Conservation (phyloP, 202 grass and related monocot genomes). For the Zizania palustris region DNA sequence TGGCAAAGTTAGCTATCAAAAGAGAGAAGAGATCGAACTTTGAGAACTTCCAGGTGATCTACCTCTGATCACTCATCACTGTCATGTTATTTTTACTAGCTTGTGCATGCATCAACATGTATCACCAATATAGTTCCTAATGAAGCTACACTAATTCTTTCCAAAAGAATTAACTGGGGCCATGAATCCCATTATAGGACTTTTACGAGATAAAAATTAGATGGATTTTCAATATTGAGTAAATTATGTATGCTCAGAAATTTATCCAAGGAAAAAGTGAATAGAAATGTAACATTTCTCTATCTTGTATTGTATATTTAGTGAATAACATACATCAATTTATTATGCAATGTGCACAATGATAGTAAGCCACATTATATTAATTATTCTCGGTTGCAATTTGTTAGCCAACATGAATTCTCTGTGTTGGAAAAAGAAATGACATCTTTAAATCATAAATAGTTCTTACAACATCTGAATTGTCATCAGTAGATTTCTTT, state of each 20-base stretch:
- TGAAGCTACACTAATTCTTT: constrained; percentile 11
- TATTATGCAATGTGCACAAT: neutral
- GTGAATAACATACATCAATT: neutral
- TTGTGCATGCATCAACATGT: neutral
- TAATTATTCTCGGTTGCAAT: neutral
- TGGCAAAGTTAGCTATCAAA: constrained; percentile 55
- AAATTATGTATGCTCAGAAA: neutral
- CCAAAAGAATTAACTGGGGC: neutral
- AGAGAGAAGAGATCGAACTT: constrained; percentile 62
- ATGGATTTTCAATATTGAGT: neutral
- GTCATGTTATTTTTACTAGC: constrained; percentile 22
- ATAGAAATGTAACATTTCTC: constrained; percentile 5
- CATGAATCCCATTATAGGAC: neutral
- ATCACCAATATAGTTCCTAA: neutral
- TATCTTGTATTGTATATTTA: neutral
- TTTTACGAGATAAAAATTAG: neutral
- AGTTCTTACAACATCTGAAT: constrained; percentile 16
- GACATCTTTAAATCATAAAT: neutral
- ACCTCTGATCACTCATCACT: neutral
- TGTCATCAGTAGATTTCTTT: neutral
- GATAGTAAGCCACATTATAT: neutral
- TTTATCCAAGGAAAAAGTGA: neutral
- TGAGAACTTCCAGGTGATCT: constrained; percentile 63
- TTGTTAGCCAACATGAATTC: neutral
- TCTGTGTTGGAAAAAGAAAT: constrained; percentile 19